Conservation (phyloP, 2,329 filamentous ascomycete genomes). For the Venturia pyrina region DNA sequence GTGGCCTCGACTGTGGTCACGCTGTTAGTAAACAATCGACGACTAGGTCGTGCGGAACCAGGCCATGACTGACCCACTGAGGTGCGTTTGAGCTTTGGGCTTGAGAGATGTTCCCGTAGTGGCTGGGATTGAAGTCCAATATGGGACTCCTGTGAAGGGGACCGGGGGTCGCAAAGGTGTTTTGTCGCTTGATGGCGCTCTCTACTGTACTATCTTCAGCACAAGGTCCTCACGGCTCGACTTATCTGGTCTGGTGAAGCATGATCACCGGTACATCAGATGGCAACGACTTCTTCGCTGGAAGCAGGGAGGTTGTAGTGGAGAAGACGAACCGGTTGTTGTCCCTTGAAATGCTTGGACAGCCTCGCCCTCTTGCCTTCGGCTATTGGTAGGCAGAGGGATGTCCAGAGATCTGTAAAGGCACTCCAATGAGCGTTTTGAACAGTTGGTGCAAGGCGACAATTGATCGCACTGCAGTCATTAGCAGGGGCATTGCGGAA, state of each 20-base stretch:
- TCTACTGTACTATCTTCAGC: not conserved
- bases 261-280: too few species aligned
- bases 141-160: not conserved
- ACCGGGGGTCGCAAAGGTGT: not conserved
- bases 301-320: too few species aligned
- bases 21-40: not conserved
- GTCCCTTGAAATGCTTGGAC: not conserved
- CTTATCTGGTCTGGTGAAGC: too few species aligned
- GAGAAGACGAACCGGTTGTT: not conserved
- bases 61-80: not conserved
- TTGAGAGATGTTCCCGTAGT: not conserved
- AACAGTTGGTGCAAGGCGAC: constrained; percentile 9
- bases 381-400: not conserved
- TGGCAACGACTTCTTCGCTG: too few species aligned
- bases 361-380: not conserved
- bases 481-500: not conserved
- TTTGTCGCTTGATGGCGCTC: not conserved
- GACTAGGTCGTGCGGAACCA: not conserved
- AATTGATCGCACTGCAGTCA: constrained; percentile 9
- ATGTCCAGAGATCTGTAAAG: constrained; percentile 6
- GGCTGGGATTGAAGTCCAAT: not conserved
- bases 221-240: too few species aligned
- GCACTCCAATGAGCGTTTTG: constrained; percentile 7
- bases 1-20: not conserved
- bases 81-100: not conserved